Evolutionary conservation across 2,329 filamentous ascomycete species (phyloP).

Genomic region (Cercospora sp.): DNA sequence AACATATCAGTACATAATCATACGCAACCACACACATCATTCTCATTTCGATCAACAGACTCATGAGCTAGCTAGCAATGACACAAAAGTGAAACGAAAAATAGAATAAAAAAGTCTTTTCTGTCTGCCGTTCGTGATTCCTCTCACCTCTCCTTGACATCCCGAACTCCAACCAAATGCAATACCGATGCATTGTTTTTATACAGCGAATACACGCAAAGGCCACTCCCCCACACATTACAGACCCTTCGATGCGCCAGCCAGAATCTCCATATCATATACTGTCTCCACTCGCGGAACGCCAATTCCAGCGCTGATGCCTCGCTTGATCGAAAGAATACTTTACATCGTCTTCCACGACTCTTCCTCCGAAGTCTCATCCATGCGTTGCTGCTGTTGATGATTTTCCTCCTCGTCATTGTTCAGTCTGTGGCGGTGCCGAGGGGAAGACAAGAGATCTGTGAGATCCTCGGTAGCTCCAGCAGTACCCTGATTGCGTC

Average conservation of each 20-base stretch:
- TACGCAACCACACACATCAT: neutral
- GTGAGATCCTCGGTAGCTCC: neutral
- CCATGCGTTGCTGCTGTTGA: slow-evolving; percentile 4
- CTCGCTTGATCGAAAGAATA: neutral
- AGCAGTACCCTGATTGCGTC: neutral
- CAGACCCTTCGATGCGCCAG: neutral
- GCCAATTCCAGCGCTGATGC: neutral
- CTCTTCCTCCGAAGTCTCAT: slow-evolving; percentile 5
- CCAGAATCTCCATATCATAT: neutral
- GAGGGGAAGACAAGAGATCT: neutral
- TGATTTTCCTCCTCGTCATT: neutral
- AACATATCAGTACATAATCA: neutral
- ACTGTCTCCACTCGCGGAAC: neutral
- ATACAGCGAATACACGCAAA: neutral
- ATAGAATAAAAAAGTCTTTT: neutral
- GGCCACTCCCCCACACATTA: neutral
- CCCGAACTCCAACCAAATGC: neutral
- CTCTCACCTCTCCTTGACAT: neutral
- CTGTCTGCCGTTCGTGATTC: neutral
- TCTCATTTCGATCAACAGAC: neutral
- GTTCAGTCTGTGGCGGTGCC: neutral
- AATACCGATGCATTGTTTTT: neutral
- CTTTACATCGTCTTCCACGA: slow-evolving; percentile 6
- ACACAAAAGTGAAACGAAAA: neutral
- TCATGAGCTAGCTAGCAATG: neutral